A percentile compares a stretch with the other conserved stretches of the same genome.
Evolutionary conservation across 2,329 filamentous ascomycete species (phyloP).

Genomic region (Colletotrichum musae): DNA sequence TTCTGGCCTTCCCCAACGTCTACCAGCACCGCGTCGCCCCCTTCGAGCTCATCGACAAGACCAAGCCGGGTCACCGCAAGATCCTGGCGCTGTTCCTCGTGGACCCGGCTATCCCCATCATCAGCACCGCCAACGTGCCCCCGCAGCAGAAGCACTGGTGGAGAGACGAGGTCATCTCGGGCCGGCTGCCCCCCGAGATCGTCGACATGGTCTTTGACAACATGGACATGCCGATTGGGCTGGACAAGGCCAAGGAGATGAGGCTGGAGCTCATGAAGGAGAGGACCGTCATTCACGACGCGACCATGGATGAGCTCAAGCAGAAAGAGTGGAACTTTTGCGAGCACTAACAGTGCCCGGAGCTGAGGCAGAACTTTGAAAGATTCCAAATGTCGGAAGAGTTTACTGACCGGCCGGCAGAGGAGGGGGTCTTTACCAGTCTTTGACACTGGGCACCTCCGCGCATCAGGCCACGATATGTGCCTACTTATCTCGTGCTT

Average conservation of each 20-base stretch:
- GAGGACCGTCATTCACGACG: constrained; percentile 35
- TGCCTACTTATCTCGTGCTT: too few species aligned
- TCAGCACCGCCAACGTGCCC: constrained; percentile 61
- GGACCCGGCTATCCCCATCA: constrained; percentile 65
- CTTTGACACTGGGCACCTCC: too few species aligned
- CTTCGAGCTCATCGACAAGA: constrained; percentile 66
- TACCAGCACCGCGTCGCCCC: constrained; percentile 66
- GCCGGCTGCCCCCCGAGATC: constrained; percentile 44
- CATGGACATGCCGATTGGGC: constrained; percentile 44
- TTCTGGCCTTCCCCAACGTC: constrained; percentile 70
- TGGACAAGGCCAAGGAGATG: constrained; percentile 44
- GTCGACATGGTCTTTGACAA: constrained; percentile 43
- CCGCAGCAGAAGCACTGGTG: constrained; percentile 60
- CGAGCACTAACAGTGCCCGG: constrained; percentile 43
- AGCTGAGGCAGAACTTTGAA: too few species aligned
- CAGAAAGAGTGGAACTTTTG: constrained; percentile 44
- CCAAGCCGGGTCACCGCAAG: constrained; percentile 69
- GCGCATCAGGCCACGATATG: too few species aligned
- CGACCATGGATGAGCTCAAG: neutral
- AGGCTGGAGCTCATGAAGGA: constrained; percentile 48
- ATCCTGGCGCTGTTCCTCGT: constrained; percentile 74
- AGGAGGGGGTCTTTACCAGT: too few species aligned
- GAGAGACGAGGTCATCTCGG: constrained; percentile 39
- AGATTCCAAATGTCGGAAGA: too few species aligned
- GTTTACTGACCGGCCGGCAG: too few species aligned